These are phyloP conservation scores for Verticillium nubilum DNA, from an alignment of 2,329 filamentous ascomycete species.

Conservation along the genomic window DNA sequence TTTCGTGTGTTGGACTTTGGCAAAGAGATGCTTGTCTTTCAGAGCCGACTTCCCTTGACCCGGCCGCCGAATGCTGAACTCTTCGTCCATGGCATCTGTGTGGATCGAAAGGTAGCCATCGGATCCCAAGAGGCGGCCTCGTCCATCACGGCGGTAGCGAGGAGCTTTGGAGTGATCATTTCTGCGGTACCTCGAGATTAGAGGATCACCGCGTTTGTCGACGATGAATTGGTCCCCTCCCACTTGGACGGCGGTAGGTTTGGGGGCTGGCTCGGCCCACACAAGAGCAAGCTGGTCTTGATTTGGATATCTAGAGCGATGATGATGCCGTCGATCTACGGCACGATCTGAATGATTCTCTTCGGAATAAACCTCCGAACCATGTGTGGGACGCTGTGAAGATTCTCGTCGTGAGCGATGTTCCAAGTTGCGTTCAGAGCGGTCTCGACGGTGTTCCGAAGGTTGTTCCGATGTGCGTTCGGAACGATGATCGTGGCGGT, in stretches of 20 bases:
- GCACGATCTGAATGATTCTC: not conserved
- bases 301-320: not conserved
- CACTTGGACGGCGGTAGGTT: slow-evolving; percentile 19
- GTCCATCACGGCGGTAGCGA: slow-evolving; percentile 61
- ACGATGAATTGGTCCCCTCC: slow-evolving; percentile 45
- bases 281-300: not conserved
- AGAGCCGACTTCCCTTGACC: slow-evolving; percentile 34
- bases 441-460: slow-evolving; percentile 2
- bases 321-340: not conserved
- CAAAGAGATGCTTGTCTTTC: slow-evolving; percentile 43
- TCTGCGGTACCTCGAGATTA: slow-evolving; percentile 69
- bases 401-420: not conserved
- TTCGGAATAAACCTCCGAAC: not conserved
- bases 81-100: slow-evolving; percentile 52
- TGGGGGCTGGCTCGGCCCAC: not conserved
- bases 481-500: slow-evolving; percentile 9
- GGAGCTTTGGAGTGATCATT: slow-evolving; percentile 70
- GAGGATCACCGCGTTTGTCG: slow-evolving; percentile 71
- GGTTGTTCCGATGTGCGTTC: slow-evolving; percentile 2
- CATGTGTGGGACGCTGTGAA: not conserved
- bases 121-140: slow-evolving; percentile 66
- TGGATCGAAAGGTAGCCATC: slow-evolving; percentile 58
- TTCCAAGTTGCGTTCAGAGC: not conserved
- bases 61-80: slow-evolving; percentile 43
- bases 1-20: slow-evolving; percentile 31